Evolutionary conservation across 164 flowering plant genomes (phyloP), one percentile per base, ranked within the genome.

Genomic region (Vitis rotundifolia): DNA sequence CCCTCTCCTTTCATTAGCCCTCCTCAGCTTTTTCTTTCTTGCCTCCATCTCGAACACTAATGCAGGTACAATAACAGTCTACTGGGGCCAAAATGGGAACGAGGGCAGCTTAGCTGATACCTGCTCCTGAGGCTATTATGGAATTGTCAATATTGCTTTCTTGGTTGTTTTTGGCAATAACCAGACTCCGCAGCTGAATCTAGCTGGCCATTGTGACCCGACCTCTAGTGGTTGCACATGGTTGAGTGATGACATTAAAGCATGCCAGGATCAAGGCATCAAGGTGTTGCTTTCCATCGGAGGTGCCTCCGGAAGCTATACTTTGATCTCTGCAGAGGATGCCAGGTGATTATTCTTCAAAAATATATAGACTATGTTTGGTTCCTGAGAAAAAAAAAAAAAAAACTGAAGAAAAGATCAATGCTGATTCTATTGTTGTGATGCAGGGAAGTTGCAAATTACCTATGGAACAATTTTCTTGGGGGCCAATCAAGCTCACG

Each of bases 201-300:
- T 71, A 37, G 5, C 44, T 37, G 7, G 6, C 5, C 5, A 37
- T 37, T 37, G 44, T 37, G 5, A 37, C 44, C 44, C 44, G 7
- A 6, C 44, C 0, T 37, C 7, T 3, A 0, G 44, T 37, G 7
- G 7, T 37, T 37, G 7, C 7, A 37, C 44, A 0, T 7, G 16
- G 5, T 11, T 68, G 12, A 62, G 68, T 53, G 13, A 9, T 2
- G 64, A 29, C 28, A 79, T 79, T 4, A 18, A 15, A 9, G 9
- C 49, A 1, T 80, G 80, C 68, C 83, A 71, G 51, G 37, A 37
- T 0, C n/a, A 66, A 53, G 76, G 76, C 8, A 70, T 80, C 49
- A 75, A 77, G 48, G 83, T 80, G 49, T 1, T 80, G 47, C 76
- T 80, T 29, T 76, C 80, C 3, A 56, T 77, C 11, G 83, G 83